A percentile compares a stretch with the other conserved stretches of the same genome.
Evolutionary conservation across 179 eudicot genomes (phyloP).

Genomic region (Patellifolia procumbens): DNA sequence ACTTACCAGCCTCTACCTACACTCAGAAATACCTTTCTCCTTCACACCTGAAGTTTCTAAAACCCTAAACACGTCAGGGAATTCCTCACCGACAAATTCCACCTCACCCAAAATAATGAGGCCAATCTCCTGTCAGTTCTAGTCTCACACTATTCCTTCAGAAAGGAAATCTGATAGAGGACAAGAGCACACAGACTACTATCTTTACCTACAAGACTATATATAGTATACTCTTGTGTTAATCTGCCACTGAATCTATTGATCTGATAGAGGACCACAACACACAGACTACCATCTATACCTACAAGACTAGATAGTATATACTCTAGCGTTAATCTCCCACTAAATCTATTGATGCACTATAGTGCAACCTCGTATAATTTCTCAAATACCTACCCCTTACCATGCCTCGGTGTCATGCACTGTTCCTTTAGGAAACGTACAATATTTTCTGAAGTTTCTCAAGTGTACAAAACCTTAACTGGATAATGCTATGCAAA

Average conservation of each 20-base stretch:
- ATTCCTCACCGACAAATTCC: neutral
- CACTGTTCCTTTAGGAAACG: neutral
- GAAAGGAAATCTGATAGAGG: neutral
- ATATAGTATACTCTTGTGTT: too few relatives aligned
- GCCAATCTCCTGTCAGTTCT: neutral
- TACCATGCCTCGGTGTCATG: neutral
- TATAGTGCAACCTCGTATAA: neutral
- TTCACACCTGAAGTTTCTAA: neutral
- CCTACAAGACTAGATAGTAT: neutral
- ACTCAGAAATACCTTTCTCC: neutral
- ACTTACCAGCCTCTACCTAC: neutral
- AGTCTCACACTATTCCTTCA: neutral
- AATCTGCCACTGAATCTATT: neutral
- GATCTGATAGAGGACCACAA: too few relatives aligned
- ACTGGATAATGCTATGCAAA: neutral
- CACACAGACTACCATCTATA: neutral
- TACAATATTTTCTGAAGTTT: neutral
- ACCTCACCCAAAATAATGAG: neutral
- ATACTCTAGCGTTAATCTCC: neutral
- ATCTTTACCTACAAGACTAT: neutral
- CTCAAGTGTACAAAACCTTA: neutral
- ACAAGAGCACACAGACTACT: neutral
- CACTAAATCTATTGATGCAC: neutral
- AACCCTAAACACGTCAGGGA: neutral
- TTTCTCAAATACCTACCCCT: neutral